Evolutionary conservation across 2,329 filamentous ascomycete genomes (phyloP).

Genomic region (Claviceps sp.): DNA sequence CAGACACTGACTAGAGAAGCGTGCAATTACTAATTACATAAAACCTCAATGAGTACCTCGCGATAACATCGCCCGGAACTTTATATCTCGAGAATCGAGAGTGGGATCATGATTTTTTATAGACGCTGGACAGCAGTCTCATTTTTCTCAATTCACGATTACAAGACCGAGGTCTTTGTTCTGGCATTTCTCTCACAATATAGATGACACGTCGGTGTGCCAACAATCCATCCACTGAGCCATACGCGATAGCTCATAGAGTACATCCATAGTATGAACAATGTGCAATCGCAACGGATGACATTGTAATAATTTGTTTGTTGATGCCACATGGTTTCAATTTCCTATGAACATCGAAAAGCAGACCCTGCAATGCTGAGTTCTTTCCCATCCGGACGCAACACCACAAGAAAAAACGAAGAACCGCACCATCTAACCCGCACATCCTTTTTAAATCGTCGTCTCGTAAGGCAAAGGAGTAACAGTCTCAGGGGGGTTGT

Average conservation of each 20-base stretch:
- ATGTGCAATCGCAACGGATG: background rate
- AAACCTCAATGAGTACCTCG: no score
- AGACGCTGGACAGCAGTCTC: background rate
- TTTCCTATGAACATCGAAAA: slow-evolving; percentile 28
- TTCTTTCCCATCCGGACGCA: slow-evolving; percentile 30
- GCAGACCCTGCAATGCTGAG: slow-evolving; percentile 30
- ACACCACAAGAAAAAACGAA: slow-evolving; percentile 29
- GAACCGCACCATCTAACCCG: slow-evolving; percentile 11
- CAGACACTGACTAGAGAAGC: no score
- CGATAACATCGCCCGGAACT: background rate
- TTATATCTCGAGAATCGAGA: background rate
- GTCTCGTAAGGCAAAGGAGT: slow-evolving; percentile 93
- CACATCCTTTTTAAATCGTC: slow-evolving; percentile 59
- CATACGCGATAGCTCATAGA: background rate
- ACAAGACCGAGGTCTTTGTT: background rate
- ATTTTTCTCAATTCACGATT: background rate
- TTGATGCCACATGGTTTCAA: slow-evolving; percentile 24
- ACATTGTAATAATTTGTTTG: background rate
- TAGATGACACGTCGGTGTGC: background rate
- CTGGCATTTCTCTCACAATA: background rate
- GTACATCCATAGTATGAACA: background rate
- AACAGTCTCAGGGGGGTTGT: slow-evolving; percentile 83
- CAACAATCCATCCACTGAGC: background rate
- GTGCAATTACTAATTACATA: no score
- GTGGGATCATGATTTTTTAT: background rate